These are phyloP conservation scores for Metrosideros polymorpha DNA, from an alignment of 441 rosid genomes.

Conservation along the genomic window DNA sequence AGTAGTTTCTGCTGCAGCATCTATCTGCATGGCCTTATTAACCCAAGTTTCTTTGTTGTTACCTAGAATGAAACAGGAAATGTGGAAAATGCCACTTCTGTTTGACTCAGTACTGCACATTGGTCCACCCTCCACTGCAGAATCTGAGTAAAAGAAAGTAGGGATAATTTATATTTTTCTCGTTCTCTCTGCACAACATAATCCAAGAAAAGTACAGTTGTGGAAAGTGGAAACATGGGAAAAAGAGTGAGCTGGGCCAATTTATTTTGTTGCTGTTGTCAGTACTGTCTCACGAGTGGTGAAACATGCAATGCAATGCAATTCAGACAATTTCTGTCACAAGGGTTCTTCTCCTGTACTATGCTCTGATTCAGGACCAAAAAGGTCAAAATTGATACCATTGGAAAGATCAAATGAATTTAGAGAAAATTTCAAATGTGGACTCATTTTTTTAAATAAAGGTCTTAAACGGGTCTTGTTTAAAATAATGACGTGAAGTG, in stretches of 20 bases:
- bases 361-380: not conserved
- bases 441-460: too few species aligned
- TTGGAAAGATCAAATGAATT: too few species aligned
- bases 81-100: not conserved
- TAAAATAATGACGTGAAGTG: too few species aligned
- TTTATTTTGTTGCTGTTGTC: not conserved
- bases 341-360: not conserved
- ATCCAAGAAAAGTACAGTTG: not conserved
- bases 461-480: too few species aligned
- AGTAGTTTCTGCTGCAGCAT: not conserved
- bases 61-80: not conserved
- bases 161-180: not conserved
- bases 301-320: not conserved
- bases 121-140: not conserved
- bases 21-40: not conserved
- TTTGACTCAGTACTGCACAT: not conserved
- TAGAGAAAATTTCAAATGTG: too few species aligned
- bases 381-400: not conserved
- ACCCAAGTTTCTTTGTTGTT: not conserved
- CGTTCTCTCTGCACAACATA: not conserved
- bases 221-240: not conserved
- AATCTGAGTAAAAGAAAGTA: accelerated
- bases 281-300: not conserved
- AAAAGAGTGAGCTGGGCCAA: not conserved
- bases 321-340: not conserved